A percentile compares a stretch with the other conserved stretches of the same genome.
phyloP scores from a whole-genome alignment of 192 early-diverging fungal genomes.

The Coemansia sp. region DNA sequence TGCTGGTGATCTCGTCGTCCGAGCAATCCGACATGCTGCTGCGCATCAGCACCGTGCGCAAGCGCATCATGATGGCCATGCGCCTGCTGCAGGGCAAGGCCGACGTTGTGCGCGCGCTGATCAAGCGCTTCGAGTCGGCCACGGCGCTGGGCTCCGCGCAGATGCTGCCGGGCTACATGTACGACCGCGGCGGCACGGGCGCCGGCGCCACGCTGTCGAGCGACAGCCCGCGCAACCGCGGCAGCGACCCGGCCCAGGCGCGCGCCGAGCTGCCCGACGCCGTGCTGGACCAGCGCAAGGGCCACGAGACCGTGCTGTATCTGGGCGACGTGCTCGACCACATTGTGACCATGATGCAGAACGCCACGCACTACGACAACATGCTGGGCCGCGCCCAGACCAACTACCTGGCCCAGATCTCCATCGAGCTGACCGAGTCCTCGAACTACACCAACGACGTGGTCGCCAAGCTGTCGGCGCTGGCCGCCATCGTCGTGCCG shows the following conservation, averaged over 20 bases:
- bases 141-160: conserved; percentile 41
- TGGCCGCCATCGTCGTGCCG: conserved; percentile 87
- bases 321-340: conserved; percentile 81
- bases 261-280: conserved; percentile 11
- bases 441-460: conserved; percentile 84
- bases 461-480: conserved; percentile 80
- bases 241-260: conserved; percentile 3
- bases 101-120: conserved; percentile 69
- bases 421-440: conserved; percentile 68
- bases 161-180: conserved; percentile 4
- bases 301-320: conserved; percentile 65
- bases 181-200: not conserved
- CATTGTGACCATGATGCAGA: conserved; percentile 74
- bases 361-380: conserved; percentile 69
- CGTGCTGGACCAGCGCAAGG: conserved; percentile 45
- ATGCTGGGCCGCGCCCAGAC: conserved; percentile 67
- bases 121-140: conserved; percentile 62
- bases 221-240: conserved; percentile 26
- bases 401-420: conserved; percentile 72
- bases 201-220: not conserved
- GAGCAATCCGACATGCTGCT: conserved; percentile 80
- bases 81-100: conserved; percentile 66
- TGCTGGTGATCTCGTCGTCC: conserved; percentile 85
- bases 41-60: conserved; percentile 68
- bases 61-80: conserved; percentile 66